These are phyloP conservation scores for Fusarium nisikadoi DNA, from an alignment of 2,329 filamentous ascomycete species.

Conservation along the genomic window DNA sequence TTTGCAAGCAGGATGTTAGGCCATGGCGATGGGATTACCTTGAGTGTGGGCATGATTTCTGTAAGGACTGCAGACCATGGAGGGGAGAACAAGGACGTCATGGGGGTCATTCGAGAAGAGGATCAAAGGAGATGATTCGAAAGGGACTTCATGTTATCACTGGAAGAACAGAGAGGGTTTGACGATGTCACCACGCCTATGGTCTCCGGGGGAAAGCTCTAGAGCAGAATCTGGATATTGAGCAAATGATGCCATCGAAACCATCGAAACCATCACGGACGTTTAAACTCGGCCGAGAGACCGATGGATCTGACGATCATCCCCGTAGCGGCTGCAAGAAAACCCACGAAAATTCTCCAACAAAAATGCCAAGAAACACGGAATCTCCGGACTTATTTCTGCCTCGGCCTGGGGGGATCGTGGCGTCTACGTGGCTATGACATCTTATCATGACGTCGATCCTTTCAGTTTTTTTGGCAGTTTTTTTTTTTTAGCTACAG, in stretches of 20 bases:
- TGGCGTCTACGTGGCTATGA: conserved; percentile 8
- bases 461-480: not conserved
- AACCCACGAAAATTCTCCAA: not conserved
- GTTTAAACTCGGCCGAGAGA: conserved; percentile 35
- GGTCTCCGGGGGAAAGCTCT: too few relatives aligned
- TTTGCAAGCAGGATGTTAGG: conserved; percentile 28
- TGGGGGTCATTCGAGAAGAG: not conserved
- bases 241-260: not conserved
- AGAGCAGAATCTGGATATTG: not conserved
- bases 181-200: not conserved
- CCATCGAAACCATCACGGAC: not conserved
- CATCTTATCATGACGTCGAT: conserved; percentile 27
- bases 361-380: conserved; percentile 7
- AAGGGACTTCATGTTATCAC: conserved; percentile 9
- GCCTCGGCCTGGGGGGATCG: conserved; percentile 14
- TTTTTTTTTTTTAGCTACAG: not conserved
- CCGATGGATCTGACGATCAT: conserved; percentile 16
- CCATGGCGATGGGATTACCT: conserved; percentile 26
- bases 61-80: conserved; percentile 24
- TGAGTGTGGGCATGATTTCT: conserved; percentile 26
- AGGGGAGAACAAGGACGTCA: not conserved
- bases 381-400: conserved; percentile 3
- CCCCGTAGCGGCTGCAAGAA: not conserved
- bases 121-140: conserved; percentile 44
- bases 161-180: not conserved